A percentile compares a stretch with the other conserved stretches of the same genome.
phyloP scores from a whole-genome alignment of 176 grass and related monocot genomes.

The Eragrostis nindensis region DNA sequence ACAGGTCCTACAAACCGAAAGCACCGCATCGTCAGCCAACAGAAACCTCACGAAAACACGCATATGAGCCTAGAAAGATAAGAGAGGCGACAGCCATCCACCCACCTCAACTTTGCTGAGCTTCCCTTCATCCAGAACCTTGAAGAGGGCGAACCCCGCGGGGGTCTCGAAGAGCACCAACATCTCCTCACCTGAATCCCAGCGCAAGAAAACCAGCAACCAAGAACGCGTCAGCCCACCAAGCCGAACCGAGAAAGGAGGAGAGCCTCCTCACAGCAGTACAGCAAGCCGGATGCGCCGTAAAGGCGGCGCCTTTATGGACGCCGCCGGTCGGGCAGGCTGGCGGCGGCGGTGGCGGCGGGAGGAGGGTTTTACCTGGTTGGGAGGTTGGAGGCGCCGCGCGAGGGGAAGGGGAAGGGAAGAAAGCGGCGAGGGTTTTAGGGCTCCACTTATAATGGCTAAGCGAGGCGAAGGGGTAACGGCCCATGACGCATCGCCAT shows the following conservation, averaged over 20 bases:
- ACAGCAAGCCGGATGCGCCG: neutral
- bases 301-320: neutral
- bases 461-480: too few relatives aligned
- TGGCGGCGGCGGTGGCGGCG: conserved; percentile 4
- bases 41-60: neutral
- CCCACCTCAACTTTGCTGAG: conserved; percentile 75
- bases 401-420: neutral
- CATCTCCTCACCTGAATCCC: conserved; percentile 49
- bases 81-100: neutral
- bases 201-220: too few relatives aligned
- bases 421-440: conserved; percentile 36
- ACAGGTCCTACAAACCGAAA: conserved; percentile 62
- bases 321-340: neutral
- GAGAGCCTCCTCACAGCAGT: neutral
- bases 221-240: neutral
- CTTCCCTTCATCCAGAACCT: conserved; percentile 93
- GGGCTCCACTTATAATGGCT: conserved; percentile 21
- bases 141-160: conserved; percentile 91
- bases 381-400: conserved; percentile 14
- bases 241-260: neutral
- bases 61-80: neutral
- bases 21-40: neutral
- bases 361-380: conserved; percentile 11
- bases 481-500: too few relatives aligned
- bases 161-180: conserved; percentile 85